Percentiles rank a stretch among this genome's conserved stretches.
Conservation (phyloP, 1,139 yeast genomes). For the Debaryomycetaceae sp. region DNA sequence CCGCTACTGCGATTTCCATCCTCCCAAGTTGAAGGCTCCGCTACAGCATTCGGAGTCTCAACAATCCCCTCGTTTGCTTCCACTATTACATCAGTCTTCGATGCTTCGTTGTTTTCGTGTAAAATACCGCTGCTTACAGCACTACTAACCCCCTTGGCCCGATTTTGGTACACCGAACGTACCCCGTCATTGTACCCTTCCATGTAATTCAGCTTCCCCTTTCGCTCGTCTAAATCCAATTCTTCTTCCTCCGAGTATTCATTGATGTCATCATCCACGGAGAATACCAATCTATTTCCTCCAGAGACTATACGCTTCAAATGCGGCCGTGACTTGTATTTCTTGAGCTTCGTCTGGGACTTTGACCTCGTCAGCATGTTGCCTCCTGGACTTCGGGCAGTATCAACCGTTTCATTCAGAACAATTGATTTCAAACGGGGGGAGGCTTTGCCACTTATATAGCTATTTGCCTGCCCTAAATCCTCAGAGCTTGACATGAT, state of each 20-base stretch:
- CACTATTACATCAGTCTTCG: background rate
- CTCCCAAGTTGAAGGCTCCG: background rate
- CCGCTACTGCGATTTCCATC: background rate
- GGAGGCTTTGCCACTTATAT: conserved; percentile 2
- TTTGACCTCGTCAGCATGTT: conserved; percentile 14
- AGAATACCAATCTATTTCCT: conserved; percentile 44
- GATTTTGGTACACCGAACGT: conserved; percentile 34
- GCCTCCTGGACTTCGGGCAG: conserved; percentile 4
- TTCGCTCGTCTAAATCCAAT: conserved; percentile 40
- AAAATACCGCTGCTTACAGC: conserved; percentile 4
- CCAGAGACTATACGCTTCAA: conserved; percentile 9
- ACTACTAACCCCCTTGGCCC: conserved; percentile 9
- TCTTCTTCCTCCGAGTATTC: conserved; percentile 46
- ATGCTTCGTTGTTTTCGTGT: conserved; percentile 1
- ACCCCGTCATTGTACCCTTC: conserved; percentile 76
- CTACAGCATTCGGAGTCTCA: background rate
- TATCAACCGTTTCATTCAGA: conserved; percentile 3
- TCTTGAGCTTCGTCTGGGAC: conserved; percentile 14
- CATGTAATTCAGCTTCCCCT: conserved; percentile 45
- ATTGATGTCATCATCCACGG: conserved; percentile 69
- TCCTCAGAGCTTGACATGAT: conserved; percentile 2
- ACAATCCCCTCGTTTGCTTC: background rate
- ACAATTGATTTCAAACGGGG: conserved; percentile 2
- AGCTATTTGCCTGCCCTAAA: conserved; percentile 1
- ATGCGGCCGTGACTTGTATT: conserved; percentile 19